Evolutionary conservation across 768 basidiomycete species (phyloP).

Genomic region (Tylopilus sp.): DNA sequence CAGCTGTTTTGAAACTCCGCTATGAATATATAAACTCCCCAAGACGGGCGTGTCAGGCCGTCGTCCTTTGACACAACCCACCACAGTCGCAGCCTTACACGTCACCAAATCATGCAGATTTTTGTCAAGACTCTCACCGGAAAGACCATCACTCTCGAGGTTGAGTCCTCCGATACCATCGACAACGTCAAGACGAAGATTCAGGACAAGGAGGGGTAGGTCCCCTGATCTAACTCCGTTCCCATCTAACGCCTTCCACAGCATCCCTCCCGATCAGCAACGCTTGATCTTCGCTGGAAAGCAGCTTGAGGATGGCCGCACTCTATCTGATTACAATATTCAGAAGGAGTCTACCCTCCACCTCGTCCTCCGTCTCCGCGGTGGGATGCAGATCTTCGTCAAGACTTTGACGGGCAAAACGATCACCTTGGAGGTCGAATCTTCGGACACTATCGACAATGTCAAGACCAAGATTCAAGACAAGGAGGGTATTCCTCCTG

Average conservation of each 20-base stretch:
- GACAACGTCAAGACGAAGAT: too few relatives aligned
- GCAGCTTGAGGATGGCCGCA: constrained; percentile 93
- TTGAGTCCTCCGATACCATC: too few relatives aligned
- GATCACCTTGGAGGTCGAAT: constrained; percentile 85
- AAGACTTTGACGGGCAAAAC: constrained; percentile 88
- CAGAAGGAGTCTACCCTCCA: too few relatives aligned
- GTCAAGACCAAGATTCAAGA: constrained; percentile 93
- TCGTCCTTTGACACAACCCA: too few relatives aligned
- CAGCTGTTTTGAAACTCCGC: too few relatives aligned
- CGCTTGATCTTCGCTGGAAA: constrained; percentile 97
- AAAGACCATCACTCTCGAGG: too few relatives aligned
- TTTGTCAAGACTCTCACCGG: too few relatives aligned
- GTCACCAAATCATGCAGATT: too few relatives aligned
- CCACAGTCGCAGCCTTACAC: too few relatives aligned
- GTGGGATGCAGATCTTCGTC: constrained; percentile 84
- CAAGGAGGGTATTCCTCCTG: constrained; percentile 86
- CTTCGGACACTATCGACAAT: constrained; percentile 83
- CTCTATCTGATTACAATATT: too few relatives aligned
- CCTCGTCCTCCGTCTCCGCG: constrained; percentile 83
- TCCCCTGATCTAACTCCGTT: fast-evolving
- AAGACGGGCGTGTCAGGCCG: too few relatives aligned
- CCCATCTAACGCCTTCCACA: constrained; percentile 1
- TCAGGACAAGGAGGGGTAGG: constrained; percentile 62
- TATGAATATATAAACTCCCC: too few relatives aligned
- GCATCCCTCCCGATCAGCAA: constrained; percentile 79